These are phyloP conservation scores for Chalciporus pseudorubinellus DNA, from an alignment of 768 basidiomycete species.

Conservation along the genomic window DNA sequence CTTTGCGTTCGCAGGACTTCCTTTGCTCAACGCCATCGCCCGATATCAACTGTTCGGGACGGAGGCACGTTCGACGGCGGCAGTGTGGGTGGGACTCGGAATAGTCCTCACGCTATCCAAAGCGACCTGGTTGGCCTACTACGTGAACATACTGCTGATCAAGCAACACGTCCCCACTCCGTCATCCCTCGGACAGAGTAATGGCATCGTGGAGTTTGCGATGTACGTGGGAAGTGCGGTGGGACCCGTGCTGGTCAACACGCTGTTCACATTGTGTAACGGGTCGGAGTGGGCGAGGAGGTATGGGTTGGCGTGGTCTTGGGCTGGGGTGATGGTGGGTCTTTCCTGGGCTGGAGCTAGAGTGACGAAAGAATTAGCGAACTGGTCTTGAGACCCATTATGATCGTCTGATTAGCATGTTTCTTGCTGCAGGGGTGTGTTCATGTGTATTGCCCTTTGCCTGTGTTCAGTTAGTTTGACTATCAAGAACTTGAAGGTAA, in stretches of 20 bases:
- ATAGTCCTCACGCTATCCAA: conserved; percentile 39
- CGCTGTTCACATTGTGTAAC: conserved; percentile 18
- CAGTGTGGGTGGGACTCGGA: conserved; percentile 50
- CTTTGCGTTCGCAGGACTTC: conserved; percentile 45
- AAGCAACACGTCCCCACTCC: conserved; percentile 48
- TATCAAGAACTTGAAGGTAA: too few relatives aligned
- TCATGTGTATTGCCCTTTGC: too few relatives aligned
- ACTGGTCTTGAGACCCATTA: too few relatives aligned
- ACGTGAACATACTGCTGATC: conserved; percentile 60
- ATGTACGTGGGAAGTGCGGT: conserved; percentile 55
- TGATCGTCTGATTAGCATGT: too few relatives aligned
- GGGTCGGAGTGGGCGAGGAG: conserved; percentile 9
- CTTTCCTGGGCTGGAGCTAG: conserved; percentile 10
- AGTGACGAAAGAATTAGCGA: conserved; percentile 2
- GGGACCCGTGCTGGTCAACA: conserved; percentile 43
- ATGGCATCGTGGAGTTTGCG: conserved; percentile 57
- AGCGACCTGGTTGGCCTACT: conserved; percentile 24
- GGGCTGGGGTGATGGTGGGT: conserved; percentile 13
- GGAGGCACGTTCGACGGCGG: conserved; percentile 9
- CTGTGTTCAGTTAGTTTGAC: too few relatives aligned
- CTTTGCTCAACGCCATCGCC: conserved; percentile 50
- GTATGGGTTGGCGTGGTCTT: conserved; percentile 11
- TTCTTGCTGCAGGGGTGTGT: too few relatives aligned
- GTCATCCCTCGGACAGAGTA: conserved; percentile 52
- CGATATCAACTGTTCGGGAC: conserved; percentile 28